Evolutionary conservation across 2,329 filamentous ascomycete genomes (phyloP), one percentile per base, ranked within the genome.

Genomic region (Aspergillus thermomutatus): DNA sequence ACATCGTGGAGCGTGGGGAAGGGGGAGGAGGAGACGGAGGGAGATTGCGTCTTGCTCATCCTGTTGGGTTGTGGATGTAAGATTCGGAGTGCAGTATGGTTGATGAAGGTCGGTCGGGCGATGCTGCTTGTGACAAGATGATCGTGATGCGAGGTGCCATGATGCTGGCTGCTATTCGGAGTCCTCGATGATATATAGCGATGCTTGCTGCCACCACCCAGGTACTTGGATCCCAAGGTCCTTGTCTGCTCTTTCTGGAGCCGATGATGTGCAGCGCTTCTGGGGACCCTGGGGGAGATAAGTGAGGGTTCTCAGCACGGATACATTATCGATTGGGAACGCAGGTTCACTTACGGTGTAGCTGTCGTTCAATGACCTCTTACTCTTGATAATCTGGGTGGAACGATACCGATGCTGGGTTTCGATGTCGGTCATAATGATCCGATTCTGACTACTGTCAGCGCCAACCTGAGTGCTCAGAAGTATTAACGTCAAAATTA

Each of bases 1-100:
- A 92, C 84, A 67, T 92, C 88, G 72, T 65, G 65, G 54, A 74
- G 66, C 17, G 64, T 59, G 17, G 55, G 57, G 14, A 51, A 31
- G 31, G 56, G 41, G 4, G 52, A 43, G 9, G 50, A 14, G n/a
- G 25, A n/a, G n/a, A n/a, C n/a, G n/a, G n/a, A 9, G 37, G 45
- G 27, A 49, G 26, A 23, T 47, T 46, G 47, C 54, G 59, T 66
- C 1, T 47, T 46, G 26, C 26, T n/a, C 14, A 14, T 54, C 14
- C 46, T 17, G 7, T 31, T 28, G 40, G 26, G n/a, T 7, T 54
- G 37, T 25, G 26, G 49, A 25, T 57, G 10, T 3, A 34, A 52
- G 17, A n/a, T 43, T 17, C n/a, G 37, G 3, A 25, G 41, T 50
- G 9, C 14, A 31, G 27, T 14, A 45, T 21, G 8, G 23, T 14